Evolutionary conservation across 495 filamentous ascomycete genomes (phyloP).

Genomic region (Amphirosellinia nigrospora): DNA sequence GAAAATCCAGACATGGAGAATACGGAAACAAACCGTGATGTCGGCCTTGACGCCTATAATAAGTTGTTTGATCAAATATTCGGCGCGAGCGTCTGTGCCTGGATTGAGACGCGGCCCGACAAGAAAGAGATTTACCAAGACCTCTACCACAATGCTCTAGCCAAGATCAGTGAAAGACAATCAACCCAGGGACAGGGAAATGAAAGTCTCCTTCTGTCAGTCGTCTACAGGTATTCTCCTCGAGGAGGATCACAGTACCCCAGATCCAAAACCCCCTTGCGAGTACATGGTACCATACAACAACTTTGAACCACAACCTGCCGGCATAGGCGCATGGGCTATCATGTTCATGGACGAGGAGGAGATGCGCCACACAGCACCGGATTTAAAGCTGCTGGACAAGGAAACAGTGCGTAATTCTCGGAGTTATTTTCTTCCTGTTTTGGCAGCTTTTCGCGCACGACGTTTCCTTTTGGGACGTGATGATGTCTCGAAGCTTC

Average conservation of each 20-base stretch:
- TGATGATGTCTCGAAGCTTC: too few species aligned
- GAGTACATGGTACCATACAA: conserved; percentile 4
- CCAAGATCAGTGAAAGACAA: neutral
- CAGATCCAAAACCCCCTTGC: neutral
- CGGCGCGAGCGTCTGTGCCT: neutral
- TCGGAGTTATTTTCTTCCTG: too few species aligned
- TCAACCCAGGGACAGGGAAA: neutral
- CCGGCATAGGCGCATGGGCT: neutral
- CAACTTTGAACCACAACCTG: neutral
- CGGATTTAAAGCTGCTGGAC: neutral
- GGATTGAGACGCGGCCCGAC: neutral
- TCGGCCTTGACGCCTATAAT: neutral
- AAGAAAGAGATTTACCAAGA: neutral
- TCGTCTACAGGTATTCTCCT: neutral
- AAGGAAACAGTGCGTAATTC: too few species aligned
- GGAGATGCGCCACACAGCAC: neutral
- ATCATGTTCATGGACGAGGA: neutral
- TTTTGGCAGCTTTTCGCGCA: too few species aligned
- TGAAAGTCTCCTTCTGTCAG: neutral
- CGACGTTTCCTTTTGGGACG: too few species aligned
- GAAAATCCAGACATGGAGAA: neutral
- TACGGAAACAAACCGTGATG: neutral
- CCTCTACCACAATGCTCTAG: neutral
- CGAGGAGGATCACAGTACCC: too few species aligned
- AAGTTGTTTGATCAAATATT: neutral